A percentile compares a stretch with the other conserved stretches of the same genome.
These are phyloP conservation scores for Paramecium caudatum DNA, from an alignment of 73 alveolate genomes.

Conservation along the genomic window DNA sequence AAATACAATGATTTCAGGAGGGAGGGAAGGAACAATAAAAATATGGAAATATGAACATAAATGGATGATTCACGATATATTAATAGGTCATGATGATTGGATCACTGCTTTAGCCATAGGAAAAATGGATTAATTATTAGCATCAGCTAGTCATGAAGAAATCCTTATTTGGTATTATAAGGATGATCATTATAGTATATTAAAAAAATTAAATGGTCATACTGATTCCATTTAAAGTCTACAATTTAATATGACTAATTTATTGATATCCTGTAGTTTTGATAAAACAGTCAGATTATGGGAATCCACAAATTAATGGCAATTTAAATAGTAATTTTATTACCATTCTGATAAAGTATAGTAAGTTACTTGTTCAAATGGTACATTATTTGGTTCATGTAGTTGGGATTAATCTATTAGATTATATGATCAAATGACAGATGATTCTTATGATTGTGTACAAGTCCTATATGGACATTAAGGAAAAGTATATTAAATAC, in stretches of 20 bases:
- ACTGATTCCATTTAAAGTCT: not conserved
- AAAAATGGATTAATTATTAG: not conserved
- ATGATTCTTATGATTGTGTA: slow-evolving; percentile 46
- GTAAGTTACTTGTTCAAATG: not conserved
- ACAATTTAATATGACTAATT: too few species aligned
- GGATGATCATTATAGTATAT: not conserved
- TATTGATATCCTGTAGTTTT: slow-evolving; percentile 12
- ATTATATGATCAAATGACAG: slow-evolving; percentile 42
- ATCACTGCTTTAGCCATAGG: slow-evolving; percentile 18
- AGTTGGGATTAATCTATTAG: slow-evolving; percentile 50
- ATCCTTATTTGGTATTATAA: slow-evolving; percentile 14
- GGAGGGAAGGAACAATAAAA: slow-evolving; percentile 29
- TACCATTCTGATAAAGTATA: slow-evolving; percentile 29
- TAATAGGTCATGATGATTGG: slow-evolving; percentile 55
- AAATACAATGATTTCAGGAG: not conserved
- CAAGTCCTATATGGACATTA: slow-evolving; percentile 29
- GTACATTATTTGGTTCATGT: slow-evolving; percentile 18
- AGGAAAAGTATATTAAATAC: slow-evolving; percentile 25
- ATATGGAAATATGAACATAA: slow-evolving; percentile 27
- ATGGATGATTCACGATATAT: slow-evolving; percentile 21
- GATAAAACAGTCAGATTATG: slow-evolving; percentile 41
- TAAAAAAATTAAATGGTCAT: not conserved
- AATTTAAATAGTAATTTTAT: not conserved
- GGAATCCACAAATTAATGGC: not conserved
- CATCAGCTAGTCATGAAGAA: slow-evolving; percentile 20